These are phyloP conservation scores for Colletotrichum sp. DNA, from an alignment of 2,329 filamentous ascomycete species.

Conservation along the genomic window DNA sequence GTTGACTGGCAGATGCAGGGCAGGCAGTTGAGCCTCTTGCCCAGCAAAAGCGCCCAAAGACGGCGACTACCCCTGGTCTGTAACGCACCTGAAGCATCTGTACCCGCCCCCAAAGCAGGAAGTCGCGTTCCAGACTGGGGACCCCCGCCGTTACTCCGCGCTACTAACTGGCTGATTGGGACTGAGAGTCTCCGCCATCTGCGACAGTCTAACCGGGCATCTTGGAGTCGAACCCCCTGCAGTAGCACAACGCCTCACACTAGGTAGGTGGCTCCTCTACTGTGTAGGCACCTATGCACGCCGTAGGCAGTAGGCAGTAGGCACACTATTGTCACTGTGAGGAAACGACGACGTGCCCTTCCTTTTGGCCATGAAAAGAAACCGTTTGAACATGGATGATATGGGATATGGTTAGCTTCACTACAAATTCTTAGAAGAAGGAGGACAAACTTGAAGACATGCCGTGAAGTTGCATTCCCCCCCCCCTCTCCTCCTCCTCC, in stretches of 20 bases:
- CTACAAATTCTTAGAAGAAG: background rate
- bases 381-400: background rate
- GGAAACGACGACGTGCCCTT: background rate
- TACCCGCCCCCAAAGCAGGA: conserved; percentile 3
- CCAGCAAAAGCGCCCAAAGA: background rate
- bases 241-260: background rate
- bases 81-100: conserved; percentile 53
- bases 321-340: background rate
- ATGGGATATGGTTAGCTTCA: background rate
- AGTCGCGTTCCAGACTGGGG: conserved; percentile 4
- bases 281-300: too few relatives aligned
- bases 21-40: background rate
- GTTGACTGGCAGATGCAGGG: background rate
- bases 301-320: too few relatives aligned
- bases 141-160: background rate
- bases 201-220: background rate
- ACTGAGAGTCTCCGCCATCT: background rate
- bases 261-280: too few relatives aligned
- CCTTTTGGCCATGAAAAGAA: background rate
- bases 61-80: conserved; percentile 41
- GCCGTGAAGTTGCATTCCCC: background rate
- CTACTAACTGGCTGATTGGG: background rate
- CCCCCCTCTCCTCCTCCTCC: background rate
- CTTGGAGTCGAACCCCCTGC: background rate
- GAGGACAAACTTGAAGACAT: background rate